These are phyloP conservation scores for Aspergillus caelatus DNA, from an alignment of 2,329 filamentous ascomycete genomes.

Conservation along the genomic window DNA sequence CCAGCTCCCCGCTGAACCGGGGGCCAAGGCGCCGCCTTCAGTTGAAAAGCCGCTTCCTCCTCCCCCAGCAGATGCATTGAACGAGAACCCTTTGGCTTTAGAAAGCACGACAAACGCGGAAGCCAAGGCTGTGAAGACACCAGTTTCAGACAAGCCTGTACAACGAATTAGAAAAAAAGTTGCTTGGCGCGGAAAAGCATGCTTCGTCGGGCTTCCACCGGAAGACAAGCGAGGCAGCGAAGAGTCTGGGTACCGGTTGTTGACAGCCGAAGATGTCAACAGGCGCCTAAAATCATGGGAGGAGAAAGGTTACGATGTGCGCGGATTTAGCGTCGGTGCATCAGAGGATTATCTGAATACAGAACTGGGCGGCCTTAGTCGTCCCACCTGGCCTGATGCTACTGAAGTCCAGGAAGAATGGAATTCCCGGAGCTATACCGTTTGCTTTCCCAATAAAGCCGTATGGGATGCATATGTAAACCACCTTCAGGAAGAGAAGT, in stretches of 20 bases:
- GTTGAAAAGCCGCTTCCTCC: conserved; percentile 47
- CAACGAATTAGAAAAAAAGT: conserved; percentile 67
- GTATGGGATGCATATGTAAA: conserved; percentile 80
- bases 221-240: conserved; percentile 66
- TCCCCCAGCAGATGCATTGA: conserved; percentile 29
- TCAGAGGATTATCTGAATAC: conserved; percentile 29
- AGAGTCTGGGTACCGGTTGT: conserved; percentile 38
- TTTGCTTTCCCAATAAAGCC: conserved; percentile 49
- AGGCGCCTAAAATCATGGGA: conserved; percentile 45
- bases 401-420: conserved; percentile 40
- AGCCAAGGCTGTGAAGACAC: conserved; percentile 16
- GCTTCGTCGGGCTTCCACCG: conserved; percentile 69
- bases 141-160: conserved; percentile 23
- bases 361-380: conserved; percentile 46
- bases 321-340: conserved; percentile 43
- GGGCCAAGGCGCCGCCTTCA: conserved; percentile 26
- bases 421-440: conserved; percentile 33
- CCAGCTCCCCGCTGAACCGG: conserved; percentile 23
- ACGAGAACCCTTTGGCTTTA: conserved; percentile 10
- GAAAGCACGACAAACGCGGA: conserved; percentile 17
- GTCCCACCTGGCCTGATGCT: conserved; percentile 47
- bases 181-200: conserved; percentile 74
- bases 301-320: conserved; percentile 46
- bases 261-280: conserved; percentile 44
- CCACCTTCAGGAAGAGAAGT: conserved; percentile 84